Conservation (phyloP, 768 basidiomycete species). For the Termitomyces sp. region DNA sequence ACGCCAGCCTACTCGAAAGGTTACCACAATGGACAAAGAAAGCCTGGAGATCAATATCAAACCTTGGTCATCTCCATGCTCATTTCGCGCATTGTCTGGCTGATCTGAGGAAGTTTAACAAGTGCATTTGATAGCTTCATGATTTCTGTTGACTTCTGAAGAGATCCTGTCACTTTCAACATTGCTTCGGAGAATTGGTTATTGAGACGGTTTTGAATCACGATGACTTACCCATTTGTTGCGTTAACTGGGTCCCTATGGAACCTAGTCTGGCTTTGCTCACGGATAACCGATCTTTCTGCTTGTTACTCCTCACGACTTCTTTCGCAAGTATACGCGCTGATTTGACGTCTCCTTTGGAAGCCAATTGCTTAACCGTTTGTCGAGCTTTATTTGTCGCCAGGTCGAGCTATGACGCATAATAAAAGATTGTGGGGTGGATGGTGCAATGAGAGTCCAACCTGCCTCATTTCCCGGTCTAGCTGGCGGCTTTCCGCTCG, state of each 20-base stretch:
- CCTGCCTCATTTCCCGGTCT: constrained; percentile 96
- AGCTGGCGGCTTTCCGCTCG: constrained; percentile 77
- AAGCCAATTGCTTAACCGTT: constrained; percentile 85
- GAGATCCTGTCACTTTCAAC: constrained; percentile 94
- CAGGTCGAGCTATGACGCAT: constrained; percentile 60
- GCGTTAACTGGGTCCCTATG: constrained; percentile 82
- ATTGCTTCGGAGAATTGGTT: constrained; percentile 55
- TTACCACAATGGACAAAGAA: background rate
- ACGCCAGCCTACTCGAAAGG: constrained; percentile 76
- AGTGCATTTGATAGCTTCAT: constrained; percentile 97
- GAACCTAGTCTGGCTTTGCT: constrained; percentile 92
- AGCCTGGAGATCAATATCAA: constrained; percentile 12
- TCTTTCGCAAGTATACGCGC: constrained; percentile 91
- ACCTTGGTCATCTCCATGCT: constrained; percentile 99
- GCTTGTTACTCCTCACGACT: constrained; percentile 92
- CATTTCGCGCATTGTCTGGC: constrained; percentile 94
- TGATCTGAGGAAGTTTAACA: constrained; percentile 89
- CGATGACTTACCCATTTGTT: constrained; percentile 80
- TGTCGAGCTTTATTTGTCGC: constrained; percentile 78
- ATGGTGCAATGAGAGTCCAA: constrained; percentile 30
- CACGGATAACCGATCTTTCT: constrained; percentile 88
- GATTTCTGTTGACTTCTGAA: constrained; percentile 97
- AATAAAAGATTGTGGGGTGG: constrained; percentile 16
- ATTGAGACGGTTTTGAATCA: background rate
- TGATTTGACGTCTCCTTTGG: constrained; percentile 88